Base-by-base conservation (phyloP, 768 basidiomycete species). In the Cystoderma amianthinum region DNA sequence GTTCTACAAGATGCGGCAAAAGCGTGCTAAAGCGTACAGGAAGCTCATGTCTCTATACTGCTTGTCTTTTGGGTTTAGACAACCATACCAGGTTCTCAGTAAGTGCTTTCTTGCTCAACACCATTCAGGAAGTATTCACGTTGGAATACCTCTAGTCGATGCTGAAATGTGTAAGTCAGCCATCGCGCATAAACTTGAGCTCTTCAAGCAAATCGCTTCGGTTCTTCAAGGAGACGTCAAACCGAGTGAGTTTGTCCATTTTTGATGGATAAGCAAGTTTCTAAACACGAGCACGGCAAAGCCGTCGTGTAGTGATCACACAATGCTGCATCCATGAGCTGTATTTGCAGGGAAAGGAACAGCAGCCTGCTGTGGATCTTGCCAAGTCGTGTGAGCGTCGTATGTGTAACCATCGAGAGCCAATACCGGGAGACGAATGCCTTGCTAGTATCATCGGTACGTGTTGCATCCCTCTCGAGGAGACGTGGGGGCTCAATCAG, bases 301-400 rank as follows among this genome's bases (percentile, higher is more conserved):
- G 65, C 64, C 61, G 59, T 60, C 61, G 44, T 56, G 50, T 50
- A 97, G 96, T 99, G 95, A 97, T 99, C 60, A 97, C 96, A 0
- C 95, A 98, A 58, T 99, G 96, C 60, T 95, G 85, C 57, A 92
- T 99, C 32, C 82, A 93, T 49, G 89, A 91, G 56, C 72, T 99
- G 2, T 98, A 99, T 64, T 72, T 91, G 2, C 76, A 84, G 42
- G 93, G 91, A 10, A 78, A 74, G 44, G 54, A 70, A 1, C 74
- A 76, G 21, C 93, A 97, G 55, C 63, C 75, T 0, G 77, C 82
- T 0, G 82, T 91, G 0, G 89, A 96, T 56, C 71, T 96, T 32
- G 95, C 96, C 2, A 98, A 97, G 63, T 75, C 71, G 0, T 97
- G 96, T 49, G 95, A 97, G 63, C 74, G 95, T 43, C 61, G 96